Evolutionary conservation across 192 early-diverging fungal genomes (phyloP).

Genomic region (Geranomyces michiganensis): DNA sequence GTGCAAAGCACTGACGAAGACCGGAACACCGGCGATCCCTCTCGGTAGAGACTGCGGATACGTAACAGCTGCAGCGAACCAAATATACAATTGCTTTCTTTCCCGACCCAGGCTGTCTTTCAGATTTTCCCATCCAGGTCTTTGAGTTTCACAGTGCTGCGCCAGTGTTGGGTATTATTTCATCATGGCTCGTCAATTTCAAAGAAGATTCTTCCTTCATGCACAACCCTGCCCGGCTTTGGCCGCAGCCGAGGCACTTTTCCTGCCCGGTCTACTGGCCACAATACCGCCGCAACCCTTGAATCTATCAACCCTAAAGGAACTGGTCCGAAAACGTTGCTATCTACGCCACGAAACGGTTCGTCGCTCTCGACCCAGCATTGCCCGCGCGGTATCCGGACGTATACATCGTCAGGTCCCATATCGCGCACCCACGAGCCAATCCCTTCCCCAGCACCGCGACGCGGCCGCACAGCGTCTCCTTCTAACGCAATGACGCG

Average conservation of each 20-base stretch:
- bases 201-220: not conserved
- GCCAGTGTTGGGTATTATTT: too few relatives aligned
- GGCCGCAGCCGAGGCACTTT: conserved; percentile 35
- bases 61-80: too few relatives aligned
- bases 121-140: too few relatives aligned
- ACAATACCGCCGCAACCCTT: conserved; percentile 63
- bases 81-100: too few relatives aligned
- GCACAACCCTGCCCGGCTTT: conserved; percentile 26
- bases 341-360: conserved; percentile 78
- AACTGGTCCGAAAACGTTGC: conserved; percentile 78
- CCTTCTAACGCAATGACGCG: conserved; percentile 83
- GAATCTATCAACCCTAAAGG: conserved; percentile 70
- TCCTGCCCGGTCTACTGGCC: conserved; percentile 70
- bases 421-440: not conserved
- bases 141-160: too few relatives aligned
- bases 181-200: not conserved
- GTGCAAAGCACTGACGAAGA: not conserved
- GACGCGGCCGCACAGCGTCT: conserved; percentile 65
- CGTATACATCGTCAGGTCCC: conserved; percentile 10
- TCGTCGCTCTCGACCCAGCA: conserved; percentile 90
- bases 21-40: not conserved
- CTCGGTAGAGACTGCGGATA: too few relatives aligned
- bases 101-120: too few relatives aligned
- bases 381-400: conserved; percentile 75
- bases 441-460: conserved; percentile 18